These are phyloP conservation scores for Fomitopsis schrenkii DNA, from an alignment of 1,284 basidiomycete species.

Conservation along the genomic window DNA sequence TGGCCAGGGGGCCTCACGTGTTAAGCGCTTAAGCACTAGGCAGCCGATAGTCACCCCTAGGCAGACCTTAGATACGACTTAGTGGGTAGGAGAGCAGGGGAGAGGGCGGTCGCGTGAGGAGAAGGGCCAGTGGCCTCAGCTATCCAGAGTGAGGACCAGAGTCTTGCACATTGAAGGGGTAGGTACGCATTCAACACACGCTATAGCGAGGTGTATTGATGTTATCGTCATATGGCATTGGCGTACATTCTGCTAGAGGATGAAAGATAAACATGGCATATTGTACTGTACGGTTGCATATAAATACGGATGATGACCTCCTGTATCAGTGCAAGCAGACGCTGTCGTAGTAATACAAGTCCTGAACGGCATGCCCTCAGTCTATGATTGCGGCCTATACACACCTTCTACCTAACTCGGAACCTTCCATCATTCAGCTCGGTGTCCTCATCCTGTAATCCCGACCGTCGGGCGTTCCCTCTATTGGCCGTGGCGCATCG, in stretches of 20 bases:
- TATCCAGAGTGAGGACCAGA: too few species aligned
- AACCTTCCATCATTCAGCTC: conserved; percentile 1
- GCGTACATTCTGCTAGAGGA: neutral
- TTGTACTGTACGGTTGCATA: conserved; percentile 3
- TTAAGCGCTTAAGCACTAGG: too few species aligned
- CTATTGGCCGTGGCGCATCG: conserved; percentile 5
- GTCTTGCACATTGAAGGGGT: too few species aligned
- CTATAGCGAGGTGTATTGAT: neutral
- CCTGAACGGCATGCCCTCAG: conserved; percentile 1
- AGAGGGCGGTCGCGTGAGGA: too few species aligned
- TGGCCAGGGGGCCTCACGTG: too few species aligned
- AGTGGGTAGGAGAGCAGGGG: too few species aligned
- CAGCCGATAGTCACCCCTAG: too few species aligned
- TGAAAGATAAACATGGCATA: neutral
- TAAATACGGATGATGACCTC: neutral
- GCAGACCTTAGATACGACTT: too few species aligned
- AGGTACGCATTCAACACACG: too few species aligned
- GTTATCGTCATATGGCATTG: neutral
- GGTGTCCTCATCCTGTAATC: conserved; percentile 19
- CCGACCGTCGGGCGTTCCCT: conserved; percentile 13
- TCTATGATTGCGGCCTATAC: neutral
- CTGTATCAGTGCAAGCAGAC: neutral
- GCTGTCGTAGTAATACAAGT: conserved; percentile 6
- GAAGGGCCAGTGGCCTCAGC: too few species aligned
- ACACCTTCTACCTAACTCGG: conserved; percentile 2